Evolutionary conservation across 164 flowering plant genomes (phyloP), one percentile per base, ranked within the genome.

Genomic region (Cinnamomum chago): DNA sequence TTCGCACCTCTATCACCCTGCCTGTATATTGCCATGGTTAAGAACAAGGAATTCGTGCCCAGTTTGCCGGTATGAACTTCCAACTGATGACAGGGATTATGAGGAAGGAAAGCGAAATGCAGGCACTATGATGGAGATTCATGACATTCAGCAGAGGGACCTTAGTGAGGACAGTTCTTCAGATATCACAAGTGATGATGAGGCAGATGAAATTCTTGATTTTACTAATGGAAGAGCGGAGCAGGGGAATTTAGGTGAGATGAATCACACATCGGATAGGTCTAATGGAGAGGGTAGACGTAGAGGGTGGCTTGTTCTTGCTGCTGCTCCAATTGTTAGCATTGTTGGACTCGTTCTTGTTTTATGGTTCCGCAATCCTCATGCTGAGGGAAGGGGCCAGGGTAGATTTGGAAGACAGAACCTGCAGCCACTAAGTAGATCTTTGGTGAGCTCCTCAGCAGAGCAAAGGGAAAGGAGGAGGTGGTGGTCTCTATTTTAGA

Each of bases 21-120:
- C 82, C 68, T 95, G 98, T 78, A 95, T 95, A 55, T 75, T 86
- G 79, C 95, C 95, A 65, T 95, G 98, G 98, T 79, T 95, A 80
- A 83, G 75, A 76, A 74, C 90, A n/a, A 85, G 97, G 62, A 95
- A 91, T 75, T 89, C 98, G 10, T 95, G 98, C 79, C 98, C 98
- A 20, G 86, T 95, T 68, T 92, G 97, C 80, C 88, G 98, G 3
- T 89, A 81, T 76, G 97, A 94, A 81, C 94, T 95, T 78, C 98
- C 97, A 23, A 92, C 97, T 30, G 97, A 95, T 82, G 93, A 92
- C 83, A 78, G 72, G 68, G 91, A 89, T 67, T 91, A 90, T 67
- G 97, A 90, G 74, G 88, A 83, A 67, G 84, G 83, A 65, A 90
- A 86, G 77, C 84, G 18, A 30, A 77, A 74, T 70, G 35, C 22